Base-by-base conservation (phyloP, 345 rosid species). In the Pistacia vera region DNA sequence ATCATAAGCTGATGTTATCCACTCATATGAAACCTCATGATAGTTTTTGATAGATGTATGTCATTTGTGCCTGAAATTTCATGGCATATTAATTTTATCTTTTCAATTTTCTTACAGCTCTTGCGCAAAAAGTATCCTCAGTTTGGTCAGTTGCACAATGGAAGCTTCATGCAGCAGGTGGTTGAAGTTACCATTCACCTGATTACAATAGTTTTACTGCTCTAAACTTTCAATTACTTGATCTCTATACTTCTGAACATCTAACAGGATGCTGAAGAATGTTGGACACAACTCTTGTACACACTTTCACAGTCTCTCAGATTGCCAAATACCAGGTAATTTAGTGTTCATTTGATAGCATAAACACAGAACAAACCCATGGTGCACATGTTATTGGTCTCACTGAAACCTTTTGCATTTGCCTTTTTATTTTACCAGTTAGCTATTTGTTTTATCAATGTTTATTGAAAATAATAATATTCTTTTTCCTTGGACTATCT, bases 111-210 rank as follows among this genome's bases (percentile, higher is more conserved):
- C 64, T 77, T 83, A 76, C 92, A 96, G 98, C 83, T 89, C 63
- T 80, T 96, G 85, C 95, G 91, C 49, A 94, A 94, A 77, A 96
- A 96, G 74, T 92, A 86, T 81, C 99, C 99, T 75, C 99, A 92
- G 74, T 97, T 94, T 65, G 93, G 97, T 41, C 98, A 94, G 82
- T 75, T 89, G 90, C 97, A 93, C 35, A 96, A 96, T 86, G 97
- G 95, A 81, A 82, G 79, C 77, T 89, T 88, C 92, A 96, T 96
- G 99, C 98, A 96, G 79, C 99, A 92, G 98, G 97, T 93, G 68
- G 55, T 70, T 70, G 56, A 4, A 11, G 63, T 62, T 33, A 57
- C 54, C 52, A 8, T 52, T 63, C 14, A 51, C 25, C 58, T 64
- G 56, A 61, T 71, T 52, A 74, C 54, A 30, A 46, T 22, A 44